Conservation (phyloP, 208 protist species). For the Crithidia fasciculata region DNA sequence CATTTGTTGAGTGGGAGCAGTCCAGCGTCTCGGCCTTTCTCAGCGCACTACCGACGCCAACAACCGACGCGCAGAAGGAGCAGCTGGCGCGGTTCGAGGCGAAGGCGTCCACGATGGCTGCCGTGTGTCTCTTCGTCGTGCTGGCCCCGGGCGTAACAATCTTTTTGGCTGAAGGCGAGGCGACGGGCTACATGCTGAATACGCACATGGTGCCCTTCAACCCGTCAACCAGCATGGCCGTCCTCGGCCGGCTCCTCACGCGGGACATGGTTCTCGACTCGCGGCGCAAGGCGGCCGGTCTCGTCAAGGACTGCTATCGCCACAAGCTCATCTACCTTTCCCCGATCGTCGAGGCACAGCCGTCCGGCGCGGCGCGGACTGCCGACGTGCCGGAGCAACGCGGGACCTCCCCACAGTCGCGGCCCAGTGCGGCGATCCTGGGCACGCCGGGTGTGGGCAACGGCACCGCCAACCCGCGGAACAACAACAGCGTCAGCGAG, state of each 20-base stretch:
- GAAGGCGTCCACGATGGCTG: constrained; percentile 1
- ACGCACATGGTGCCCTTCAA: constrained; percentile 40
- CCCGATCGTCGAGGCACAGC: background rate
- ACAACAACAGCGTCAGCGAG: background rate
- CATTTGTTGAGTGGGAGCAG: constrained; percentile 34
- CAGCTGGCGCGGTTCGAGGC: constrained; percentile 19
- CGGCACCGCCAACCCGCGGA: background rate
- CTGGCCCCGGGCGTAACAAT: constrained; percentile 46
- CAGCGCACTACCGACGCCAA: constrained; percentile 13
- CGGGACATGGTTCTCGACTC: constrained; percentile 12
- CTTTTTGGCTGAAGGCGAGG: constrained; percentile 29
- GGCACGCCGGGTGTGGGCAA: background rate
- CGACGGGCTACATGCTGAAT: constrained; percentile 37
- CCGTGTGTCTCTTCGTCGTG: constrained; percentile 30
- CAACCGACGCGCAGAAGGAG: constrained; percentile 7
- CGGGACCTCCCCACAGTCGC: too few relatives aligned
- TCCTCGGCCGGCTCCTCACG: constrained; percentile 34
- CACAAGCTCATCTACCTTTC: constrained; percentile 25
- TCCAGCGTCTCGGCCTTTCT: constrained; percentile 5
- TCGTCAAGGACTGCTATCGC: constrained; percentile 19
- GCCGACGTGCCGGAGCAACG: too few relatives aligned
- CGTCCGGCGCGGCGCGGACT: too few relatives aligned
- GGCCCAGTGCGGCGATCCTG: too few relatives aligned
- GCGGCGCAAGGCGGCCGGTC: constrained; percentile 12
- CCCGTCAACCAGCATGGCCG: constrained; percentile 38